Percentiles rank a stretch among this genome's conserved stretches.
Evolutionary conservation across 23 red algal genomes (phyloP).

Genomic region (Pyropia haitanensis): DNA sequence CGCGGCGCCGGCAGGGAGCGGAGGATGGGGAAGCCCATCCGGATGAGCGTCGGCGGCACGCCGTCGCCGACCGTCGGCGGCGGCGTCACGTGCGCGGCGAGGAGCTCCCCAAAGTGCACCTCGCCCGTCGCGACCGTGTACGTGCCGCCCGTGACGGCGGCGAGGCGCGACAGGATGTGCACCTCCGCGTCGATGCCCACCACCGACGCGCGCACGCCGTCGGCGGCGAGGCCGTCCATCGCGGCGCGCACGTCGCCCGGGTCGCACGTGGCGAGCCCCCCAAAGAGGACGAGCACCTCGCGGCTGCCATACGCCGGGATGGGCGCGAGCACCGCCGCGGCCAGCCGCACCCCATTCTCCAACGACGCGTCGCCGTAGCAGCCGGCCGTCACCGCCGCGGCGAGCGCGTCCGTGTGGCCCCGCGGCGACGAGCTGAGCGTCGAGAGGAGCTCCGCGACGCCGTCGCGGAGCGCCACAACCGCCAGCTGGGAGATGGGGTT

Average conservation of each 20-base stretch:
- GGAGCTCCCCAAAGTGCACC: conserved; percentile 67
- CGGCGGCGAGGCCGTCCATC: conserved; percentile 28
- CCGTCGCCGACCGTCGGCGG: conserved; percentile 24
- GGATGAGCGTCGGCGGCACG: conserved; percentile 38
- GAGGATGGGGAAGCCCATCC: conserved; percentile 89
- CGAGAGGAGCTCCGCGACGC: conserved; percentile 38
- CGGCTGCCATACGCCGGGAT: conserved; percentile 77
- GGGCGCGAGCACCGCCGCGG: conserved; percentile 29
- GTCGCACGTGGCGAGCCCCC: conserved; percentile 78
- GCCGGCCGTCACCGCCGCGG: conserved; percentile 34
- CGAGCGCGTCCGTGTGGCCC: conserved; percentile 59
- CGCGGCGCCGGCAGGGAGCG: conserved; percentile 18
- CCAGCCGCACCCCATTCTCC: conserved; percentile 73
- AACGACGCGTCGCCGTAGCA: conserved; percentile 63
- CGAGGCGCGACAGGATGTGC: conserved; percentile 43
- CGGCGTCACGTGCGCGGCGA: conserved; percentile 36
- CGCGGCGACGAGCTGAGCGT: conserved; percentile 40
- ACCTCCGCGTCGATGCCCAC: conserved; percentile 82
- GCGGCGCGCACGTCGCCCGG: conserved; percentile 78
- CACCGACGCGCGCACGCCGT: conserved; percentile 55
- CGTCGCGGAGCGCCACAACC: conserved; percentile 59
- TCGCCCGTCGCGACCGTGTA: conserved; percentile 65
- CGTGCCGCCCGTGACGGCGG: conserved; percentile 37
- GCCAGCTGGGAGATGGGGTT: conserved; percentile 91
- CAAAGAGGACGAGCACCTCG: conserved; percentile 72